Percentiles rank a stretch among this genome's conserved stretches.
Conservation (phyloP, 352 stramenopile species). For the Pythium graminicola region DNA sequence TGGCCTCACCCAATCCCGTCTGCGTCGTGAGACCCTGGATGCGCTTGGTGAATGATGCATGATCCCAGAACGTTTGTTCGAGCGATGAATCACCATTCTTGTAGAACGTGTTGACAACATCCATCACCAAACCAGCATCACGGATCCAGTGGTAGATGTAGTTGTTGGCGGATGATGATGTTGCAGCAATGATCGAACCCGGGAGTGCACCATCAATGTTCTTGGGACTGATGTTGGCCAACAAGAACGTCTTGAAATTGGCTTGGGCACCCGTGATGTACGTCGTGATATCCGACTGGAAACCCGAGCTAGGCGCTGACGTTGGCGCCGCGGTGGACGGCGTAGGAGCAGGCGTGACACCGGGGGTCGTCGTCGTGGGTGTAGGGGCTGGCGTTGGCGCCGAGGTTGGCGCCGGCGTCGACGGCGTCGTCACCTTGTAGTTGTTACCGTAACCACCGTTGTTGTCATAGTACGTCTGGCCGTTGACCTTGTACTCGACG, state of each 20-base stretch:
- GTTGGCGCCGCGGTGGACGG: no score
- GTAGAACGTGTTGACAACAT: slow-evolving; percentile 16
- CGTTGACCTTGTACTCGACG: slow-evolving; percentile 24
- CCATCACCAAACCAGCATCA: slow-evolving; percentile 21
- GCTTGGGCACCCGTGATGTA: slow-evolving; percentile 3
- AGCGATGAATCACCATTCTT: slow-evolving; percentile 14
- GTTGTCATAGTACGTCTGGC: slow-evolving; percentile 25
- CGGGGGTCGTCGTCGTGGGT: background rate
- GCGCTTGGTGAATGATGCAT: slow-evolving; percentile 23
- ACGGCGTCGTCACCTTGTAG: slow-evolving; percentile 12
- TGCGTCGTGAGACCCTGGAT: slow-evolving; percentile 18
- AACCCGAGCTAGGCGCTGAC: no score
- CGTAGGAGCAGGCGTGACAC: no score
- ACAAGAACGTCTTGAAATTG: slow-evolving; percentile 19
- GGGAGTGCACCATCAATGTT: slow-evolving; percentile 13
- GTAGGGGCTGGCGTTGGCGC: background rate
- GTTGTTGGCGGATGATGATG: slow-evolving; percentile 12
- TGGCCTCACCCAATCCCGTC: slow-evolving; percentile 19
- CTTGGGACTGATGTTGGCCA: slow-evolving; percentile 23
- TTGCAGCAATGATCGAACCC: slow-evolving; percentile 19
- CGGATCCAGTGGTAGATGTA: slow-evolving; percentile 25
- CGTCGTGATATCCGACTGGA: slow-evolving; percentile 17
- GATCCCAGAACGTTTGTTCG: slow-evolving; percentile 23
- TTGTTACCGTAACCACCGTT: slow-evolving; percentile 16
- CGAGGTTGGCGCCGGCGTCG: background rate